Evolutionary conservation across 2,329 filamentous ascomycete species (phyloP).

Genomic region (Diplodia seriata): DNA sequence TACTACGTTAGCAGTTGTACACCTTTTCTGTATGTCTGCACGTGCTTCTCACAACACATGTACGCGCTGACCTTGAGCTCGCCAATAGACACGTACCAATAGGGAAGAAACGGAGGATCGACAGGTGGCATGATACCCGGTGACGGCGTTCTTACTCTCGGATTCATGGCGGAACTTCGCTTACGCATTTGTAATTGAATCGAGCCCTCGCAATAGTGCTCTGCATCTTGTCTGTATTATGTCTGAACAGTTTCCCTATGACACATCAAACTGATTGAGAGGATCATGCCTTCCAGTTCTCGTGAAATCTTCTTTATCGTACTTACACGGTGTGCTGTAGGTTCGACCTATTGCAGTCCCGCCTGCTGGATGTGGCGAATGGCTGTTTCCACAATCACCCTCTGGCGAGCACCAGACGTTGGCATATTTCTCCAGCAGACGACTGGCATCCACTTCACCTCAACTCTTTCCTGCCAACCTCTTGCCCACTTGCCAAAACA

Average conservation of each 20-base stretch:
- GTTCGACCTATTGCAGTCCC: not conserved
- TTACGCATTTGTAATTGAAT: conserved; percentile 1
- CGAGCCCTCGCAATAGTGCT: not conserved
- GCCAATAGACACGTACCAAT: not conserved
- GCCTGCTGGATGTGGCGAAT: not conserved
- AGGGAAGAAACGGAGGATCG: not conserved
- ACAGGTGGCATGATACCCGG: conserved; percentile 21
- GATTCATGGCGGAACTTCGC: not conserved
- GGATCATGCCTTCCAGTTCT: not conserved
- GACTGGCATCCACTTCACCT: not conserved
- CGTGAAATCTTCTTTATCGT: not conserved
- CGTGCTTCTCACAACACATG: not conserved
- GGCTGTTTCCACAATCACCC: not conserved
- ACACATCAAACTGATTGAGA: not conserved
- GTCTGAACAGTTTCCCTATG: not conserved
- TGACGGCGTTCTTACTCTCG: not conserved
- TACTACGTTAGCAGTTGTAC: not conserved
- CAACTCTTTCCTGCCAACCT: not conserved
- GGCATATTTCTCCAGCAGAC: not conserved
- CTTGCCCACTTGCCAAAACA: not conserved
- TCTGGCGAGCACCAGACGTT: not conserved
- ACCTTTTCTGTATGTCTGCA: conserved; percentile 6
- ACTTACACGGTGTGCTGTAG: not conserved
- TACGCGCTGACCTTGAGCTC: conserved; percentile 1
- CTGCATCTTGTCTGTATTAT: not conserved